phyloP scores from a whole-genome alignment of 495 filamentous ascomycete species.

The Clohesyomyces aquaticus region DNA sequence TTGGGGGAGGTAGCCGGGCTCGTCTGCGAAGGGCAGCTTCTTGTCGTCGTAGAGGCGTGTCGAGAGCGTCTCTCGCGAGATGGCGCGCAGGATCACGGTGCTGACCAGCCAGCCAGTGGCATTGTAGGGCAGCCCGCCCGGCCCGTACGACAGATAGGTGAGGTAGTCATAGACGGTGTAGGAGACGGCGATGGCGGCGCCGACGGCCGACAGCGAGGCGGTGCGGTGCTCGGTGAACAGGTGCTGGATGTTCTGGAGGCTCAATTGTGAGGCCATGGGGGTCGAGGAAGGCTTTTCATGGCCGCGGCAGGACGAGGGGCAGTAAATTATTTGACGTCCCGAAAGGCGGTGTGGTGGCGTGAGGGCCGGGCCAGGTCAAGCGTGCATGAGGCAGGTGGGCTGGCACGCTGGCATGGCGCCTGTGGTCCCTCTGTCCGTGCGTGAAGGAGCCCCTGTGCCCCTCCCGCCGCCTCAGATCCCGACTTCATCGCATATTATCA shows the following conservation, averaged over 20 bases:
- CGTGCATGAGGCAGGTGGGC: not conserved
- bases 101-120: constrained; percentile 47
- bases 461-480: no score
- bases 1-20: constrained; percentile 22
- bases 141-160: constrained; percentile 44
- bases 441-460: no score
- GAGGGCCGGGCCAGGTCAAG: not conserved
- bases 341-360: not conserved
- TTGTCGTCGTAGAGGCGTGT: constrained; percentile 33
- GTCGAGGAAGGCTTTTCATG: constrained; percentile 5
- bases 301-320: not conserved
- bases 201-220: constrained; percentile 1
- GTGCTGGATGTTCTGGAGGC: not conserved
- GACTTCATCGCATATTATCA: no score
- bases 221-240: constrained; percentile 12
- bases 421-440: not conserved
- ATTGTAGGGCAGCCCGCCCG: constrained; percentile 49
- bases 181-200: constrained; percentile 11
- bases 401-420: no score
- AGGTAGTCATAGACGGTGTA: constrained; percentile 27
- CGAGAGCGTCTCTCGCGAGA: constrained; percentile 38
- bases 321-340: not conserved
- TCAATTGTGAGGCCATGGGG: constrained; percentile 13
- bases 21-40: constrained; percentile 22
- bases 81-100: constrained; percentile 30